Percentiles rank a stretch among this genome's conserved stretches.
Evolutionary conservation across 805 yeast species (phyloP).

Genomic region (Pichia cabralensis): DNA sequence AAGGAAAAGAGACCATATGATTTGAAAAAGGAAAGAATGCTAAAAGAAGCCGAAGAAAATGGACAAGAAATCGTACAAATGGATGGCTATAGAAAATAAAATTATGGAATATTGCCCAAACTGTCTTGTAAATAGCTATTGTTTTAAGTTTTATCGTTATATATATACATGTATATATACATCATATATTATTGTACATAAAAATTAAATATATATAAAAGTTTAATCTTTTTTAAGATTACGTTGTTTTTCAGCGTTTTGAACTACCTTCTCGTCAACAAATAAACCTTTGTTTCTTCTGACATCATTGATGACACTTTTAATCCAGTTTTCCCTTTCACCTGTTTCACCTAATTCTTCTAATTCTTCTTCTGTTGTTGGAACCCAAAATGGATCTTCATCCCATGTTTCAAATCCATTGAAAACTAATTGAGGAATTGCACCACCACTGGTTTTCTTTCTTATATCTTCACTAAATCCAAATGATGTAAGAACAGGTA

Average conservation of each 20-base stretch:
- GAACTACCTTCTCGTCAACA: conserved; percentile 81
- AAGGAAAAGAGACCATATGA: conserved; percentile 83
- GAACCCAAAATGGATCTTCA: conserved; percentile 98
- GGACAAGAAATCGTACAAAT: conserved; percentile 36
- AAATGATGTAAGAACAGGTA: conserved; percentile 94
- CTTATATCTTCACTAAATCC: conserved; percentile 94
- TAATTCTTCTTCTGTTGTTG: conserved; percentile 91
- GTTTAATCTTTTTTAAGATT: conserved; percentile 60
- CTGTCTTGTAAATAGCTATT: neutral
- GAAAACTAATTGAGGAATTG: conserved; percentile 89
- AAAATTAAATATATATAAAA: neutral
- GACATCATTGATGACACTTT: conserved; percentile 72
- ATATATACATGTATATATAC: too few relatives aligned
- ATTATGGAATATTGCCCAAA: too few relatives aligned
- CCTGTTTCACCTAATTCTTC: conserved; percentile 80
- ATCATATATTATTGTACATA: too few relatives aligned
- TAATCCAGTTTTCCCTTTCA: conserved; percentile 85
- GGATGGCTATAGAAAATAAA: conserved; percentile 18
- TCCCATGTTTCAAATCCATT: conserved; percentile 81
- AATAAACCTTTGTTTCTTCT: conserved; percentile 83
- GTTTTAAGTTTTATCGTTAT: neutral
- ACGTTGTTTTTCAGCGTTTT: conserved; percentile 91
- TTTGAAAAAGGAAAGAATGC: conserved; percentile 53
- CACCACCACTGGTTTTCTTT: conserved; percentile 91
- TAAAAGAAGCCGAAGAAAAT: conserved; percentile 60